Evolutionary conservation across 768 basidiomycete genomes (phyloP).

Genomic region (Tricholoma hemisulphureum): DNA sequence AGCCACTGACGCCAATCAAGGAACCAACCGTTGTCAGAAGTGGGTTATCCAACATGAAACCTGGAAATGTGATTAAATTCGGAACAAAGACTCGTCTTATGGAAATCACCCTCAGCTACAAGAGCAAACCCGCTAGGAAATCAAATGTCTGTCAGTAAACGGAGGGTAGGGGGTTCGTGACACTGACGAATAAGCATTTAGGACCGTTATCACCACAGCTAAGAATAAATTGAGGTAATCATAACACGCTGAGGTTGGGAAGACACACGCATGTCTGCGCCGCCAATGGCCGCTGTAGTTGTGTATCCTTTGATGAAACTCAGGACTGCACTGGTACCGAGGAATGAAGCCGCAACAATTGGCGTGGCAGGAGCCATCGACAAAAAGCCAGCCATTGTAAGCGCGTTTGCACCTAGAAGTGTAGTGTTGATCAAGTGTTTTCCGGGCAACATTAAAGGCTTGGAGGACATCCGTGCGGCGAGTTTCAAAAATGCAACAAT

Average conservation of each 20-base stretch:
- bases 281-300: conserved; percentile 88
- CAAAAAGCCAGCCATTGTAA: conserved; percentile 78
- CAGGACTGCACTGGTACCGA: conserved; percentile 68
- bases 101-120: conserved; percentile 70
- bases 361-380: conserved; percentile 68
- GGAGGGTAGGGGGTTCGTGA: neutral
- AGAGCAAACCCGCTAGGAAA: conserved; percentile 69
- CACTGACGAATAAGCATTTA: conserved; percentile 80
- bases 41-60: conserved; percentile 88
- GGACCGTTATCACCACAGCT: conserved; percentile 89
- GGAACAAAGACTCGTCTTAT: neutral
- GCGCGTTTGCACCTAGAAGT: conserved; percentile 68
- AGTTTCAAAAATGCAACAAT: conserved; percentile 88
- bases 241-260: neutral
- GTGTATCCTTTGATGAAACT: conserved; percentile 88
- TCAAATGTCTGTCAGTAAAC: neutral
- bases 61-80: conserved; percentile 27
- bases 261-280: conserved; percentile 87
- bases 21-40: conserved; percentile 82
- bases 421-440: conserved; percentile 73
- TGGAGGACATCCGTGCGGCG: conserved; percentile 77
- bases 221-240: conserved; percentile 9
- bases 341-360: conserved; percentile 72
- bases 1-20: conserved; percentile 86
- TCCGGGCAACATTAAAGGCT: conserved; percentile 68